A percentile compares a stretch with the other conserved stretches of the same genome.
Conservation (phyloP, 345 rosid species). For the Cardamine chenopodiifolia region DNA sequence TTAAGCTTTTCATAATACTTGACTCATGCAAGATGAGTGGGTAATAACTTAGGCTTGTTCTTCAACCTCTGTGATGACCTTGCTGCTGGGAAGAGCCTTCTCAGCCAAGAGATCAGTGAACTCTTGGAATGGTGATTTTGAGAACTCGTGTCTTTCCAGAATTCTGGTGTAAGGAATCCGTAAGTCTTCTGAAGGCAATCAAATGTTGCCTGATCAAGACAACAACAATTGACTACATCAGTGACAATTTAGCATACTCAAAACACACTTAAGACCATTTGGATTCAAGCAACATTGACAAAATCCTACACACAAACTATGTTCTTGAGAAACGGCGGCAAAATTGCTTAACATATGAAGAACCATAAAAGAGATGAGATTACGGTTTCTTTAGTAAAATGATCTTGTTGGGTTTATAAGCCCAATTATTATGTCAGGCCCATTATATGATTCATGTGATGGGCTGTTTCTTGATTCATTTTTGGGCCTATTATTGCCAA, state of each 20-base stretch:
- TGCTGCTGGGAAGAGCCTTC: background rate
- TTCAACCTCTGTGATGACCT: slow-evolving; percentile 19
- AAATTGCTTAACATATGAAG: background rate
- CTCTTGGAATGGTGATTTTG: slow-evolving; percentile 39
- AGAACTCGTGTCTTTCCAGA: slow-evolving; percentile 45
- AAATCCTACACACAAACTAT: no score
- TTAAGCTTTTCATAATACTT: background rate
- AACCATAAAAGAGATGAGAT: background rate
- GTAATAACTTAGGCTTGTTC: slow-evolving; percentile 19
- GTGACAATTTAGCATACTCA: background rate
- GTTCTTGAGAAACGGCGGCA: slow-evolving; percentile 1
- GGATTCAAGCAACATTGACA: no score
- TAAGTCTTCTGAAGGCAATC: slow-evolving; percentile 45
- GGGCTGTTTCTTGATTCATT: background rate
- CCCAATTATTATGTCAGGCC: background rate
- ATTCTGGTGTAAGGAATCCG: slow-evolving; percentile 46
- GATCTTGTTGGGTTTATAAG: background rate
- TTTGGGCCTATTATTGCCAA: background rate
- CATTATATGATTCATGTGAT: background rate
- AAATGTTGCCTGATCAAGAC: slow-evolving; percentile 35
- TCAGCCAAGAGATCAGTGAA: slow-evolving; percentile 30
- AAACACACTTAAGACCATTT: no score
- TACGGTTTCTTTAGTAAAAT: background rate
- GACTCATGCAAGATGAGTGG: no score
- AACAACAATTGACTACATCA: no score